Evolutionary conservation across 768 basidiomycete genomes (phyloP).

Genomic region (Suillus paluster): DNA sequence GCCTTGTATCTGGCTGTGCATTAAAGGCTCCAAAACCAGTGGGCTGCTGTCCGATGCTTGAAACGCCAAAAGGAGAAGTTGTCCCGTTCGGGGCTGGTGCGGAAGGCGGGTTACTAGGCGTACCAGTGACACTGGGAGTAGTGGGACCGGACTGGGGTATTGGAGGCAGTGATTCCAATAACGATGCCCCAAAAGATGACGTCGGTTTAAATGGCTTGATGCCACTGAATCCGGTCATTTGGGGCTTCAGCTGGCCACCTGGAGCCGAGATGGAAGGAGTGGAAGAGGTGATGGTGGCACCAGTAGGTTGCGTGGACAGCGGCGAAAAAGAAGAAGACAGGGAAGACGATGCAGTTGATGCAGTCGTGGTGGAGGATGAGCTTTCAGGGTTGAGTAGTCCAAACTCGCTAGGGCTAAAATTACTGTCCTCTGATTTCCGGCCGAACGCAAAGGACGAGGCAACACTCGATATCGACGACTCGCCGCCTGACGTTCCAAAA

Average conservation of each 20-base stretch:
- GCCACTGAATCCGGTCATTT: slow-evolving; percentile 57
- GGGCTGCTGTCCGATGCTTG: slow-evolving; percentile 17
- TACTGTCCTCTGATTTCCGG: slow-evolving; percentile 34
- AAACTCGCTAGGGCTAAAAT: slow-evolving; percentile 14
- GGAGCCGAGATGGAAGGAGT: slow-evolving; percentile 34
- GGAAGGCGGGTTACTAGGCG: slow-evolving; percentile 15
- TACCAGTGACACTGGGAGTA: slow-evolving; percentile 43
- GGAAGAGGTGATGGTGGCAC: slow-evolving; percentile 39
- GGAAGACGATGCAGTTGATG: slow-evolving; percentile 52
- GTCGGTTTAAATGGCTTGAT: slow-evolving; percentile 85
- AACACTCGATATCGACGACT: slow-evolving; percentile 66
- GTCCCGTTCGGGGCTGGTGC: slow-evolving; percentile 30
- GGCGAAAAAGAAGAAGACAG: slow-evolving; percentile 45
- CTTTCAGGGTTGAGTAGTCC: slow-evolving; percentile 34
- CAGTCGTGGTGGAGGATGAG: slow-evolving; percentile 42
- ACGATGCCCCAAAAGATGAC: slow-evolving; percentile 76
- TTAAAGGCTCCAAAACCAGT: slow-evolving; percentile 34
- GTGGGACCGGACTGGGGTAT: slow-evolving; percentile 62
- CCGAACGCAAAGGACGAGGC: slow-evolving; percentile 72
- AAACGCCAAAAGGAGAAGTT: slow-evolving; percentile 15
- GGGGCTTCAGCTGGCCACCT: slow-evolving; percentile 40
- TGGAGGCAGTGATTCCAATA: slow-evolving; percentile 75
- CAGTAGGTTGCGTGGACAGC: slow-evolving; percentile 56
- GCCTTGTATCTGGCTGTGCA: slow-evolving; percentile 38
- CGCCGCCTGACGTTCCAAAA: slow-evolving; percentile 31